Conservation (phyloP, 345 rosid species). For the Reutealis trisperma region DNA sequence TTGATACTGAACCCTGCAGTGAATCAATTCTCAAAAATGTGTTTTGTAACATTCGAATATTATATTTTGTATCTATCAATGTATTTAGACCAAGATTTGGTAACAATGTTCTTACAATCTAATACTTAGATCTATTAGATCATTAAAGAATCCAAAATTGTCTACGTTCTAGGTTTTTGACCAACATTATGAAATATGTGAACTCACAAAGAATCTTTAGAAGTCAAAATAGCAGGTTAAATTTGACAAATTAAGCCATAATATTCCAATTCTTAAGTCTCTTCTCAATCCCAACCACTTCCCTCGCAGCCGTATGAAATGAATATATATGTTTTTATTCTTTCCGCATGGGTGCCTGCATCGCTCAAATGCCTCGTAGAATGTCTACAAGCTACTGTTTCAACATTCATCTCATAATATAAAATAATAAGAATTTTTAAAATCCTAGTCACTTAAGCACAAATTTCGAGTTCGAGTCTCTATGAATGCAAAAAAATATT, state of each 20-base stretch:
- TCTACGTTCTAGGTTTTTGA: background rate
- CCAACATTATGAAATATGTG: background rate
- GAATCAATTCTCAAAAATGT: background rate
- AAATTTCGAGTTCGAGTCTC: too few relatives aligned
- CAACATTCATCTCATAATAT: too few relatives aligned
- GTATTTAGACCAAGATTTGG: background rate
- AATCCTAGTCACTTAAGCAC: too few relatives aligned
- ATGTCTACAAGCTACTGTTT: background rate
- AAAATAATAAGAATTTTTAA: too few relatives aligned
- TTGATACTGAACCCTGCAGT: background rate
- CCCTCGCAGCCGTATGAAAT: conserved; percentile 8
- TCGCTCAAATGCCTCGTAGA: background rate
- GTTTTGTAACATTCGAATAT: too few relatives aligned
- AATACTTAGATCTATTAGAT: background rate
- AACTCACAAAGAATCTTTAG: conserved; percentile 10
- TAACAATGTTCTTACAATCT: background rate
- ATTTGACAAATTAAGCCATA: conserved; percentile 1
- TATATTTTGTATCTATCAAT: background rate
- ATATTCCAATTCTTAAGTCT: background rate
- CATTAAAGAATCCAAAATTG: background rate
- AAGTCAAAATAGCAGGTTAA: conserved; percentile 20
- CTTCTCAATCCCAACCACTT: conserved; percentile 11
- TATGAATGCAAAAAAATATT: too few relatives aligned
- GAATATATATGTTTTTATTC: background rate
- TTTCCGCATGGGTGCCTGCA: background rate